Conservation (phyloP, 352 stramenopile species). For the Phytophthora citricola region DNA sequence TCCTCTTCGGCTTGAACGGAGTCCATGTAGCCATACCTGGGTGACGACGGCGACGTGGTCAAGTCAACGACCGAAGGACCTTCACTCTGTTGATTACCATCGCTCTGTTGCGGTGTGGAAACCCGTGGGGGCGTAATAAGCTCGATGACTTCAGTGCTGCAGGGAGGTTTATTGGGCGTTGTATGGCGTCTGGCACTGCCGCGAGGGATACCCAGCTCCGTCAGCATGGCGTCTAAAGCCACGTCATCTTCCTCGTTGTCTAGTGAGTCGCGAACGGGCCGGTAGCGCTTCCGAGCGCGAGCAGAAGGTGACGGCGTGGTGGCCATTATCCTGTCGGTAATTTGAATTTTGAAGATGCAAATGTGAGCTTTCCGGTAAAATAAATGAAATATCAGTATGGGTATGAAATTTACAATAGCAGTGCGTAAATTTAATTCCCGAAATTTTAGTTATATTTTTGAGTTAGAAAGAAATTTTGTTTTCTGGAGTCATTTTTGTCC, state of each 20-base stretch:
- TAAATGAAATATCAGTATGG: too few relatives aligned
- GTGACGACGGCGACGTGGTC: slow-evolving; percentile 38
- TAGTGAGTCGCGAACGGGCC: slow-evolving; percentile 27
- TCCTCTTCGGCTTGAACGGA: slow-evolving; percentile 6
- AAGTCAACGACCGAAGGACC: slow-evolving; percentile 49
- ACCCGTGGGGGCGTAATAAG: slow-evolving; percentile 45
- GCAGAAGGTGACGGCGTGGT: neutral
- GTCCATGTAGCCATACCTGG: slow-evolving; percentile 9
- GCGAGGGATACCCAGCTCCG: slow-evolving; percentile 39
- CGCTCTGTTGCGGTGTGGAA: slow-evolving; percentile 22
- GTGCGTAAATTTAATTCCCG: too few relatives aligned
- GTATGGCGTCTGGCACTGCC: slow-evolving; percentile 4
- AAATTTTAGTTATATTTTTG: too few relatives aligned
- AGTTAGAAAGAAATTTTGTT: too few relatives aligned
- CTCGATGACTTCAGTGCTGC: slow-evolving; percentile 45
- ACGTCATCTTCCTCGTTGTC: slow-evolving; percentile 35
- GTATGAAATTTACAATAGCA: too few relatives aligned
- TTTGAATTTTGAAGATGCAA: neutral
- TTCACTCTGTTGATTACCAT: slow-evolving; percentile 19
- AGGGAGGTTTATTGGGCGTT: slow-evolving; percentile 16
- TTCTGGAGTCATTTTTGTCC: too few relatives aligned
- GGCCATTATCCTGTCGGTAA: neutral
- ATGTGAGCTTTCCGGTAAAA: neutral
- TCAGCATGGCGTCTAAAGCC: slow-evolving; percentile 39
- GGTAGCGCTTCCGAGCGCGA: slow-evolving; percentile 4